Evolutionary conservation across 495 filamentous ascomycete species (phyloP).

Genomic region (Penicillium atrosanguineum): DNA sequence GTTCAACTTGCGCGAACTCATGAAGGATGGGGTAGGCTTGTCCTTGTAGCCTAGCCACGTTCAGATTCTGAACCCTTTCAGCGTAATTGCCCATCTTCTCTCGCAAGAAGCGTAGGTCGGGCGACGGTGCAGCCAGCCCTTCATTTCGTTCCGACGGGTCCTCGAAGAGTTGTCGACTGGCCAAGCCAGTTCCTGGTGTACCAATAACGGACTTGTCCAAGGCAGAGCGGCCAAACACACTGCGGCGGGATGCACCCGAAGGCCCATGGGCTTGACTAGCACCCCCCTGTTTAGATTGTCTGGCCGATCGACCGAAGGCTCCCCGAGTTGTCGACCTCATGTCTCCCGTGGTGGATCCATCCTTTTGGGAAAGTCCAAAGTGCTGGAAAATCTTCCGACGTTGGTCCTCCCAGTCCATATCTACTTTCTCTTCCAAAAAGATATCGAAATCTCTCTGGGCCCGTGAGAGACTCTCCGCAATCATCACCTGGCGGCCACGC

Average conservation of each 20-base stretch:
- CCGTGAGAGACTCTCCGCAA: slow-evolving; percentile 80
- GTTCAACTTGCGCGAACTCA: slow-evolving; percentile 70
- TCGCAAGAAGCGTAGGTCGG: slow-evolving; percentile 68
- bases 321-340: slow-evolving; percentile 40
- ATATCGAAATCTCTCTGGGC: slow-evolving; percentile 86
- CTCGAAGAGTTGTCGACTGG: slow-evolving; percentile 57
- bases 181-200: slow-evolving; percentile 58
- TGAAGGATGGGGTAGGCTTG: slow-evolving; percentile 65
- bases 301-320: slow-evolving; percentile 58
- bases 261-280: slow-evolving; percentile 27
- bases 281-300: slow-evolving; percentile 39
- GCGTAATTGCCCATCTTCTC: slow-evolving; percentile 79
- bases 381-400: slow-evolving; percentile 90
- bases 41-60: slow-evolving; percentile 63
- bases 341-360: slow-evolving; percentile 43
- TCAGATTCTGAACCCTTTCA: slow-evolving; percentile 72
- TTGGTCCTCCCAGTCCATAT: slow-evolving; percentile 93
- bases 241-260: slow-evolving; percentile 46
- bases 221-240: slow-evolving; percentile 69
- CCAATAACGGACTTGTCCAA: slow-evolving; percentile 83
- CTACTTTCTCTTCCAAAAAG: slow-evolving; percentile 90
- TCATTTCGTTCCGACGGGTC: slow-evolving; percentile 60
- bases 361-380: slow-evolving; percentile 78
- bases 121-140: slow-evolving; percentile 38
- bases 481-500: slow-evolving; percentile 87